These are phyloP conservation scores for Crithidia thermophila DNA, from an alignment of 208 protist species.

Conservation along the genomic window DNA sequence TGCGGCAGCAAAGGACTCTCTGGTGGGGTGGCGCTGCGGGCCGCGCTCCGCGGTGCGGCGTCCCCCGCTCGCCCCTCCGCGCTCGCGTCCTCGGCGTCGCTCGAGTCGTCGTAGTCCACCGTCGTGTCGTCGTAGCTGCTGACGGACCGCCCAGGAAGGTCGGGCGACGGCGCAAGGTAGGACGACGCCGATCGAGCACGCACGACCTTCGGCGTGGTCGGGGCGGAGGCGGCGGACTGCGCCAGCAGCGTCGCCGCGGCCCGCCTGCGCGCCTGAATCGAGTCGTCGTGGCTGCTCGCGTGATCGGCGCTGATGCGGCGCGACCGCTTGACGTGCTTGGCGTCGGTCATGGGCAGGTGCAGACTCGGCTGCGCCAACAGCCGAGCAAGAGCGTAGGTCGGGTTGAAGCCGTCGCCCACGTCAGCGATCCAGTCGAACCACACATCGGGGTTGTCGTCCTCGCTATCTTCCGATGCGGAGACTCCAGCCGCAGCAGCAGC, in stretches of 20 bases:
- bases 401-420: constrained; percentile 89
- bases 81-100: no score
- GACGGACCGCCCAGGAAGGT: no score
- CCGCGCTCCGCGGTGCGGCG: no score
- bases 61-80: no score
- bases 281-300: background rate
- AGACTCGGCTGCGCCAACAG: constrained; percentile 68
- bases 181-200: background rate
- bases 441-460: constrained; percentile 37
- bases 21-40: no score
- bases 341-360: constrained; percentile 11
- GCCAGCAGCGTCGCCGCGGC: no score
- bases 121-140: no score
- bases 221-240: background rate
- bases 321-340: background rate
- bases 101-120: no score
- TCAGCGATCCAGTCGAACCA: constrained; percentile 90
- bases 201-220: background rate
- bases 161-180: background rate
- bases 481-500: no score
- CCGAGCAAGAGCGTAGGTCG: constrained; percentile 82
- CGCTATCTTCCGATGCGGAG: background rate
- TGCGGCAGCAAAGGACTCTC: no score
- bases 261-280: background rate
- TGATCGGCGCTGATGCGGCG: background rate